Base-by-base conservation (phyloP, 495 filamentous ascomycete genomes). In the Penicillium pancosmium region DNA sequence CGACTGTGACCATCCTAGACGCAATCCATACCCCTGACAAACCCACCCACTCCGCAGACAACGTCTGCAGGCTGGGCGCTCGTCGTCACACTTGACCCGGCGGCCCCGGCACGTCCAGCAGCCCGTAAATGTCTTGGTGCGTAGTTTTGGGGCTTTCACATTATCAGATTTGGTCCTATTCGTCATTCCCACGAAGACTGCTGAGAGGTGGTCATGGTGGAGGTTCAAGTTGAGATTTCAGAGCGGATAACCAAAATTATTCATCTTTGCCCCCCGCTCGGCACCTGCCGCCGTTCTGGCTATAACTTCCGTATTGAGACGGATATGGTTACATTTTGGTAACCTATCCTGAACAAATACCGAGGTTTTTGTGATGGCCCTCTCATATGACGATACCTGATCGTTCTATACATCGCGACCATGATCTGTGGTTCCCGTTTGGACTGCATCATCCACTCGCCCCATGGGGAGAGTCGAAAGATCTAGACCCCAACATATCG, bases 41-140 rank as follows among this genome's bases (percentile, higher is more conserved):
- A 63, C 68, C 38, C 72, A 65, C 19, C 77, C 76, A 11, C 69
- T 75, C 15, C 57, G 72, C 8, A 54, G 46, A 62, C 78, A 81
- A 46, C 73, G 68, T 16, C 65, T 59, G 54, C 78, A 81, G 19
- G 57, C 56, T 0, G 78, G 78, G 19, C 68, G 70, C 27, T 68
- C 61, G 46, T 80, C 77, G 50, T 79, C 78, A 46, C 78, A 81
- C 52, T 80, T 80, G 15, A 80, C 69, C 33, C 72, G 64, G 40
- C 78, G 69, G 23, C 68, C 66, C 46, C 76, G 73, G 44, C 61
- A 62, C 27, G 65, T 72, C 66, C 65, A 66, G 19, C 69, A 72
- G 12, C 69, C 69, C 18, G 69, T 70, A 21, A 71, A 69, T 9
- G 66, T 71, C 48, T 68, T 68, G 7, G 60, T 63, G 47, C 66